Conservation (phyloP, 2,329 filamentous ascomycete genomes). For the Apiospora hydei region DNA sequence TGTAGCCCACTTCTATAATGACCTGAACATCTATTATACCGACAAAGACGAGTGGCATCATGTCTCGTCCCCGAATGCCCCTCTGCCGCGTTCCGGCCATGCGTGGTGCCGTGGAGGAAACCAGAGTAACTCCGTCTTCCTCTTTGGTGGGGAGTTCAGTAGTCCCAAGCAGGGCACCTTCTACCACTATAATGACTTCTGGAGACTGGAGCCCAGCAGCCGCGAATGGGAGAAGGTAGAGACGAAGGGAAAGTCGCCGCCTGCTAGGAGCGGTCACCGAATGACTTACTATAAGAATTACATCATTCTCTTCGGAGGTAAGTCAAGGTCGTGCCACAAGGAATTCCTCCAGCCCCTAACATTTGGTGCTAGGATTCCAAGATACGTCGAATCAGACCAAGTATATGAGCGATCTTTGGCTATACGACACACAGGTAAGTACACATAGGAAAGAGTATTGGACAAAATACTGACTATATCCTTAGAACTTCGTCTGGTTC, state of each 20-base stretch:
- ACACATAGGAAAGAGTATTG: neutral
- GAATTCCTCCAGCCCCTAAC: constrained; percentile 25
- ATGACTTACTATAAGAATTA: constrained; percentile 99
- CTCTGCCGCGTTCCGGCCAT: constrained; percentile 89
- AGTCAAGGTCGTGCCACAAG: constrained; percentile 7
- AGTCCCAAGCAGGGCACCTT: constrained; percentile 94
- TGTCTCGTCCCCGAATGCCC: constrained; percentile 89
- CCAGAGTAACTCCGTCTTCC: constrained; percentile 78
- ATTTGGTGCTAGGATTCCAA: constrained; percentile 70
- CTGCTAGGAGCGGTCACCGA: constrained; percentile 87
- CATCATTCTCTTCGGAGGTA: constrained; percentile 86
- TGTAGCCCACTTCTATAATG: constrained; percentile 75
- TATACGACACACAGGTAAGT: constrained; percentile 77
- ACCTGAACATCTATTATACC: constrained; percentile 75
- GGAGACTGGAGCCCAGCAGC: constrained; percentile 83
- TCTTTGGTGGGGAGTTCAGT: constrained; percentile 97
- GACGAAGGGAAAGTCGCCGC: constrained; percentile 76
- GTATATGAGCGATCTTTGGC: constrained; percentile 92
- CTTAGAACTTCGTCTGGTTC: constrained; percentile 81
- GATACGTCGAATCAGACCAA: constrained; percentile 95
- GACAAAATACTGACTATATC: constrained; percentile 28
- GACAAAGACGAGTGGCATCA: constrained; percentile 89
- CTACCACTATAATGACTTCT: constrained; percentile 99
- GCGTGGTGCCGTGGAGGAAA: constrained; percentile 94
- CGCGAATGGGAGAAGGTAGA: constrained; percentile 94